Conservation (phyloP, 2,329 filamentous ascomycete species). For the Trichoderma koningii region DNA sequence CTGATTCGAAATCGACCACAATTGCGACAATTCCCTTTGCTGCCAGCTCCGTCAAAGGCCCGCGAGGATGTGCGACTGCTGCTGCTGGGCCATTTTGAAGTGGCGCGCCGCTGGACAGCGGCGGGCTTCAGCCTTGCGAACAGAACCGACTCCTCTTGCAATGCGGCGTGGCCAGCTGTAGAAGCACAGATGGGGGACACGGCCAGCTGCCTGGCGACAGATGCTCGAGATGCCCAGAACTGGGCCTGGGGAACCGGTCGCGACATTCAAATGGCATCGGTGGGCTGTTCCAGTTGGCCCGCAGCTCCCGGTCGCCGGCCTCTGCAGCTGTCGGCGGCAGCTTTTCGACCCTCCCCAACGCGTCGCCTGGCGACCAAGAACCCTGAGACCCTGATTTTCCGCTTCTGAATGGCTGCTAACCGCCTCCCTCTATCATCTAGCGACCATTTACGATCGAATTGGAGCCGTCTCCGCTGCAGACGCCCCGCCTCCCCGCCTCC, state of each 20-base stretch:
- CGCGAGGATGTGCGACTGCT: background rate
- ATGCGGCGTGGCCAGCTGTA: background rate
- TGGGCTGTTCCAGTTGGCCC: constrained; percentile 4
- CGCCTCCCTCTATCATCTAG: constrained; percentile 19
- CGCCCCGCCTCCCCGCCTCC: constrained; percentile 24
- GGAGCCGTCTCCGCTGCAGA: constrained; percentile 26
- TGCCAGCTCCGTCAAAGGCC: background rate
- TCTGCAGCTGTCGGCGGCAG: background rate
- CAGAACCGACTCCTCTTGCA: background rate
- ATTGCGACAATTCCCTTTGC: background rate
- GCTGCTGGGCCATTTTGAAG: background rate
- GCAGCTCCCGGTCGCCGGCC: constrained; percentile 12
- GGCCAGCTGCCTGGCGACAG: background rate
- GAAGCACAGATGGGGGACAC: background rate
- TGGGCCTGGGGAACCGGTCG: background rate
- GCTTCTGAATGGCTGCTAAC: constrained; percentile 25
- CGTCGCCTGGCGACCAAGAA: constrained; percentile 11
- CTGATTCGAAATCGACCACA: background rate
- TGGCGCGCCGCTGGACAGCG: constrained; percentile 1
- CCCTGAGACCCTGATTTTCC: constrained; percentile 20
- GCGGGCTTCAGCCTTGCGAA: background rate
- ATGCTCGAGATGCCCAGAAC: background rate
- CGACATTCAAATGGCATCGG: background rate
- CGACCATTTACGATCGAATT: constrained; percentile 25
- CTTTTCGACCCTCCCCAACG: constrained; percentile 3